Evolutionary conservation across 768 basidiomycete genomes (phyloP), one percentile per base, ranked within the genome.

Genomic region (Plicaturopsis crispa): DNA sequence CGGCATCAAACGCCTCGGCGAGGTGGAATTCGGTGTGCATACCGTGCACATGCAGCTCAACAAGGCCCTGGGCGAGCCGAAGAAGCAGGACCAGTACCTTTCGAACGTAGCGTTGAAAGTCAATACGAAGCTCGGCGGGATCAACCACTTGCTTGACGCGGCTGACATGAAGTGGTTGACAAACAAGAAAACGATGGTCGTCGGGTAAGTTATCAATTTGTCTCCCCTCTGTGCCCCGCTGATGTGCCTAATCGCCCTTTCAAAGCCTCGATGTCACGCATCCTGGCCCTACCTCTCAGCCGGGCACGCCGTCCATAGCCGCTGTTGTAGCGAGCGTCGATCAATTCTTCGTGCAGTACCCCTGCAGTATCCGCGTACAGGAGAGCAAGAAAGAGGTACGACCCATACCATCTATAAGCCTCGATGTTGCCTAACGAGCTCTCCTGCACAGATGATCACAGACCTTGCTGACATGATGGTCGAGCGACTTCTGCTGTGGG

Each of bases 241-340:
- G n/a, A n/a, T n/a, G n/a, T n/a, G n/a, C n/a, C n/a, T n/a, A n/a
- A n/a, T n/a, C n/a, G n/a, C n/a, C n/a, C n/a, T n/a, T n/a, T n/a
- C n/a, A n/a, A n/a, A n/a, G n/a, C n/a, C 84, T 87, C 45, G 86
- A 90, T 50, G 84, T 87, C 0, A 89, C 84, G 0, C 86, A 90
- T 45, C 84, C 86, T 3, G 73, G 82, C 2, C 80, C 82, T 1
- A 69, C 61, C 5, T 83, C 81, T 46, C 54, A 65, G 36, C 67
- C 68, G 3, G 88, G 87, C 3, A 80, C 85, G 1, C 88, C 88
- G 3, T 87, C 84, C 1, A 82, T 91, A 31, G 84, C 84, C 0
- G 87, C 85, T 0, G 80, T 90, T 7, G 88, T 90, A 2, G 87
- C 82, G 0, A 89, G 77, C 41, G 63, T 77, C 1, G 85, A 90